These are phyloP conservation scores for Exserohilum rostratum DNA, from an alignment of 2,329 filamentous ascomycete genomes.

Conservation along the genomic window DNA sequence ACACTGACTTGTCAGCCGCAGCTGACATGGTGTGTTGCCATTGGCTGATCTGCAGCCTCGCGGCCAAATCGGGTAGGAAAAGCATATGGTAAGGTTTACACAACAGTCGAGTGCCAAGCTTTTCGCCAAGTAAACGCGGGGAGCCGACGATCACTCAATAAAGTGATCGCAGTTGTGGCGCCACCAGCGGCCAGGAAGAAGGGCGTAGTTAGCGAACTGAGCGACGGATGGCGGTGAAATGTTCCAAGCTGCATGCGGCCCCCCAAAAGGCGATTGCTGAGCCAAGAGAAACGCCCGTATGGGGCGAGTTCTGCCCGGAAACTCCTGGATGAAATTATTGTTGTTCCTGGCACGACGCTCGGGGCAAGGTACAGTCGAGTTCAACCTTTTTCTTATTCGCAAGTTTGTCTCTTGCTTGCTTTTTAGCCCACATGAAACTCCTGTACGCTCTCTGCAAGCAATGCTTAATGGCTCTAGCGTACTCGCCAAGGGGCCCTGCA, in stretches of 20 bases:
- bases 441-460: not conserved
- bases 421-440: not conserved
- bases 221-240: not conserved
- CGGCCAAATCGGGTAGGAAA: conserved; percentile 1
- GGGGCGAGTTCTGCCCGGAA: not conserved
- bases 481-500: not conserved
- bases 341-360: not conserved
- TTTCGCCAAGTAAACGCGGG: conserved; percentile 6
- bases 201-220: not conserved
- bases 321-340: not conserved
- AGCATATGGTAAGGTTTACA: conserved; percentile 4
- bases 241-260: not conserved
- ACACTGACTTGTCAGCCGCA: conserved; percentile 6
- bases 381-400: not conserved
- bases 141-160: conserved; percentile 3
- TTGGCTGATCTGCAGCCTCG: conserved; percentile 3
- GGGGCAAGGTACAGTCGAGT: not conserved
- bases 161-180: not conserved
- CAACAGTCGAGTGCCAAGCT: not conserved
- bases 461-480: not conserved
- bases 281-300: not conserved
- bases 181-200: not conserved
- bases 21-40: not conserved
- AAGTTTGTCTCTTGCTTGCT: not conserved
- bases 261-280: not conserved